Evolutionary conservation across 176 grass and related monocot genomes (phyloP), one percentile per base, ranked within the genome.

Genomic region (Lolium perenne): DNA sequence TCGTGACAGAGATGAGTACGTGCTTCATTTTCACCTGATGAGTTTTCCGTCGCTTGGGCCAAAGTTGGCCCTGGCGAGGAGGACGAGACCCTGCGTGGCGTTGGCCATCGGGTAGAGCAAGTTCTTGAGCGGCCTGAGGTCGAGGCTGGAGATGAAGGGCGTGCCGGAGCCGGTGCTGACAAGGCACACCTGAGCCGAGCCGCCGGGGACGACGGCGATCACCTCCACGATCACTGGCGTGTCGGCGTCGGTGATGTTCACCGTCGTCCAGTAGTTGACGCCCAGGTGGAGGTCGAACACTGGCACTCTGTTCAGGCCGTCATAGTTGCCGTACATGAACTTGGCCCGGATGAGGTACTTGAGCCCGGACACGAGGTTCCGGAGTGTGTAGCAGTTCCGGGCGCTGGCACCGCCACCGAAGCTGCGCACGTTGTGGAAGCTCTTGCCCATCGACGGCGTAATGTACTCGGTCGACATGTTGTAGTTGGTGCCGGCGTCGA

Each of bases 131-230:
- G 92, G 92, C 88, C 95, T 85, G 13, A 91, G n/a, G 40, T 89
- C 84, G 65, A 97, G 71, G 6, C 53, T n/a, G 9, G 95, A 94
- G 59, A 97, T 81, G 71, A 97, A 97, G 13, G 95, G 95, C 25
- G 88, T 94, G 10, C 95, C 92, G 3, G 40, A 2, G 40, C 87
- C 87, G 1, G 64, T 95, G 82, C 90, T 86, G 4, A 91, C 77
- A 6, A 95, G 65, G 69, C 94, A 95, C 1, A 95, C 67, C 43
- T 92, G 76, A 8, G 87, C 47, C 73, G 76, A 91, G 9, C 84
- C 45, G 0, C 26, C 84, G 5, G 49, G 22, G 2, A 86, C 77
- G n/a, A 86, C 74, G 2, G 70, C 62, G 6, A 90, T 88, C 14
- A 82, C 66, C 69, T 97, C 95, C 1, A 15, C 1, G 0, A 35